phyloP scores from a whole-genome alignment of 208 protist species.

The Acanthamoeba sp. region DNA sequence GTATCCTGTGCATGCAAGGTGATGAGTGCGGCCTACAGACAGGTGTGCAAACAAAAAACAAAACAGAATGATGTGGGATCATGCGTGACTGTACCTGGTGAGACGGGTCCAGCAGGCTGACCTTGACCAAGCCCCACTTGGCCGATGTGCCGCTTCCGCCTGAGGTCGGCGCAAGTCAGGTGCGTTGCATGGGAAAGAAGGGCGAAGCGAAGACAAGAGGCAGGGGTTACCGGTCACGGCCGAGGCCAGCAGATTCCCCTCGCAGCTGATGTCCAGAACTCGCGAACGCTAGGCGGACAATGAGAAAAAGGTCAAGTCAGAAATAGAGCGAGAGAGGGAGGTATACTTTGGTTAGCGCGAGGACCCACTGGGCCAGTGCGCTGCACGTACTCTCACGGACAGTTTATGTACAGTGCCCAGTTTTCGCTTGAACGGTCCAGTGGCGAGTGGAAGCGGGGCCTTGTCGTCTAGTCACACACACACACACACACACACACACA shows the following conservation, averaged over 20 bases:
- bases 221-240: neutral
- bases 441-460: neutral
- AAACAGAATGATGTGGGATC: too few species aligned
- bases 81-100: neutral
- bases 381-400: neutral
- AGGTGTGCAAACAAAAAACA: neutral
- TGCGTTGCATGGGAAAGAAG: neutral
- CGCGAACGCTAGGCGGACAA: neutral
- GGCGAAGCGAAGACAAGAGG: neutral
- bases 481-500: neutral
- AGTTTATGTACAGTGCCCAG: slow-evolving; percentile 30
- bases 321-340: neutral
- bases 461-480: neutral
- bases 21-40: too few species aligned
- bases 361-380: neutral
- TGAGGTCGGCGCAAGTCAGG: neutral
- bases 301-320: neutral
- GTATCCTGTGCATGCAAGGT: neutral
- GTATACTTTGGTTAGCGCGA: neutral
- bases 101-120: neutral
- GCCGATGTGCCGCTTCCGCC: neutral
- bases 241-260: neutral
- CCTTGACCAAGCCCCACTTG: neutral
- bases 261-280: slow-evolving; percentile 3
- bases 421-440: neutral